Conservation (phyloP, 371 early-diverging fungal genomes). For the Syncephalastrum monosporum region DNA sequence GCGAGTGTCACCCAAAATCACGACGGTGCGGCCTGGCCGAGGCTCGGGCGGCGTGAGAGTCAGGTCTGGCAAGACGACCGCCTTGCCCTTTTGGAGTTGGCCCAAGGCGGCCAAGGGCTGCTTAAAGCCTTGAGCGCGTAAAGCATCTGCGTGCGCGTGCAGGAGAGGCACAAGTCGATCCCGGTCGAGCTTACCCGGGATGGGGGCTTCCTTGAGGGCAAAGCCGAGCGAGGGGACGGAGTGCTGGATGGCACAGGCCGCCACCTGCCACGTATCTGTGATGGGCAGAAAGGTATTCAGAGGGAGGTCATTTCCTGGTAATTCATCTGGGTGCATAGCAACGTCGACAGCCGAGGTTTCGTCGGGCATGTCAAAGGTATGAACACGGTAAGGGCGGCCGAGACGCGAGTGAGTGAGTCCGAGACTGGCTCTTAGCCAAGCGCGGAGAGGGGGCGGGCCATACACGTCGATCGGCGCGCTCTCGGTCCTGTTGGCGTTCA, state of each 20-base stretch:
- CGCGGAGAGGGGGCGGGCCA: conserved; percentile 51
- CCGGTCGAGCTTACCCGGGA: conserved; percentile 43
- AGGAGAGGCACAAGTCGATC: conserved; percentile 40
- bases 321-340: conserved; percentile 41
- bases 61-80: conserved; percentile 51
- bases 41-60: conserved; percentile 27
- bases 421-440: conserved; percentile 52
- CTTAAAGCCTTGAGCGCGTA: conserved; percentile 26
- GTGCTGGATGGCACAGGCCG: conserved; percentile 48
- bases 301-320: conserved; percentile 9
- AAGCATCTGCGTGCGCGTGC: conserved; percentile 35
- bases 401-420: conserved; percentile 38
- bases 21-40: conserved; percentile 46
- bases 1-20: conserved; percentile 59
- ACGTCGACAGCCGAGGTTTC: background rate
- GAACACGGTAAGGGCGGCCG: conserved; percentile 41
- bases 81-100: conserved; percentile 40
- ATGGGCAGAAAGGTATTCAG: conserved; percentile 8
- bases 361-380: conserved; percentile 21
- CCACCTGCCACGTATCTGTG: conserved; percentile 24
- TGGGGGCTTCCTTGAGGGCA: conserved; percentile 41
- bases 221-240: conserved; percentile 58
- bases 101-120: conserved; percentile 50
- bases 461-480: conserved; percentile 37
- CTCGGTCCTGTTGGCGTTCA: conserved; percentile 18